Base-by-base conservation (phyloP, 176 grass and related monocot species). In the Aegilops umbellulata region DNA sequence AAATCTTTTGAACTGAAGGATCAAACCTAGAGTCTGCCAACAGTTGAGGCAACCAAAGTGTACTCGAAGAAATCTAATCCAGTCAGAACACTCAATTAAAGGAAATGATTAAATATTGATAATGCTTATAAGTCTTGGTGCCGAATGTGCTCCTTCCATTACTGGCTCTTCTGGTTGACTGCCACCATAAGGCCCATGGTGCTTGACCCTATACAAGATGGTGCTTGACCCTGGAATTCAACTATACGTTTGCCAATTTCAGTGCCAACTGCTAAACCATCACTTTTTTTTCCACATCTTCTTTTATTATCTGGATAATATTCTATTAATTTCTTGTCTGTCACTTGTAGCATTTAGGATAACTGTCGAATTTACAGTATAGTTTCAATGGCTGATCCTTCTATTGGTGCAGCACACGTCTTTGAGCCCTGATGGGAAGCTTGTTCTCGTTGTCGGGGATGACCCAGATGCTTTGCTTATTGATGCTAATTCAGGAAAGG, bases 401-500 rank as follows among this genome's bases (percentile, higher is more conserved):
- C 69, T 61, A 36, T 90, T 71, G 81, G 73, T 47, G 22, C 90
- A 97, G 92, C 92, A 93, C 88, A 97, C 90, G 31, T 97, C 95
- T 83, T 78, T 97, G 69, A 97, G 92, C 77, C 92, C 92, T 61
- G 89, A 94, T 41, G 87, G 95, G 66, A 97, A 94, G 79, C 82
- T 93, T 81, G 55, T 91, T 80, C 41, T 85, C 7, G 76, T 97
- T 71, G 92, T 94, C 17, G 95, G 95, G 55, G 92, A 97, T 23
- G 79, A 93, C 58, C 86, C 90, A 78, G 90, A 97, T 53, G 86
- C 84, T 80, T 83, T 97, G 69, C 74, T 97, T 70, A 82, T 90
- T 83, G 95, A 97, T 93, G 78, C 90, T 91, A 87, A 91, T 88
- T 91, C 92, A 32, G 95, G 92, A 83, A 94, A 97, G 92, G 95